Evolutionary conservation across 176 grass and related monocot genomes (phyloP), one percentile per base, ranked within the genome.

Genomic region (Poa pratensis): DNA sequence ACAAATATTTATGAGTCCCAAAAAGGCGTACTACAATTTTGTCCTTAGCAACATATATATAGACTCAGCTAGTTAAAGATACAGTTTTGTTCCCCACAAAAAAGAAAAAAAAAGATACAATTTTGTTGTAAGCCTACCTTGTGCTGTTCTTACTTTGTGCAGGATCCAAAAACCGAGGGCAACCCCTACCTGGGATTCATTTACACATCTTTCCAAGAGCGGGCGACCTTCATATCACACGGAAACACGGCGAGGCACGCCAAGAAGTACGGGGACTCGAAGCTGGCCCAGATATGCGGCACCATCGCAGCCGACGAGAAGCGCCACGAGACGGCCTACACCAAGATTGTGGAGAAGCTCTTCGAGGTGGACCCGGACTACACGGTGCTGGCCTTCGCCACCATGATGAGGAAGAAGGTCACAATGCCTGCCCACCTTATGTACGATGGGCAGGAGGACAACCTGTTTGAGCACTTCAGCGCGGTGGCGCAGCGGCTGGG

Each of bases 391-490:
- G 73, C 73, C 8, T 75, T 75, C 27, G 73, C 73, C 17, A 18
- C 46, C 48, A 75, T 75, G 73, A 75, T 75, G 73, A 75, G 73
- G 48, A 75, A 75, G 73, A 75, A 75, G 73, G 2, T 75, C 73
- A 53, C 73, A 0, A 75, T 75, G 73, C 73, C 73, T 18, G 73
- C 73, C 26, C 73, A 34, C 48, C 17, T 75, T 17, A 75, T 75
- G 73, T 75, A 75, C 17, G 73, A 75, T 4, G 73, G 73, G 16
- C 48, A 53, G 73, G 48, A 75, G 1, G 73, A 53, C 17, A 54
- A 34, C 73, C 73, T 75, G 17, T 75, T 75, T 20, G 48, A 3
- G 9, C 16, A 75, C 73, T 75, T 53, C 73, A 75, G 73, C 17
- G 7, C 48, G 26, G 73, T 53, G 26, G 65, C 65, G 7, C 65